Evolutionary conservation across 2,329 filamentous ascomycete species (phyloP), one percentile per base, ranked within the genome.

Genomic region (Berkeleyomyces basicola): DNA sequence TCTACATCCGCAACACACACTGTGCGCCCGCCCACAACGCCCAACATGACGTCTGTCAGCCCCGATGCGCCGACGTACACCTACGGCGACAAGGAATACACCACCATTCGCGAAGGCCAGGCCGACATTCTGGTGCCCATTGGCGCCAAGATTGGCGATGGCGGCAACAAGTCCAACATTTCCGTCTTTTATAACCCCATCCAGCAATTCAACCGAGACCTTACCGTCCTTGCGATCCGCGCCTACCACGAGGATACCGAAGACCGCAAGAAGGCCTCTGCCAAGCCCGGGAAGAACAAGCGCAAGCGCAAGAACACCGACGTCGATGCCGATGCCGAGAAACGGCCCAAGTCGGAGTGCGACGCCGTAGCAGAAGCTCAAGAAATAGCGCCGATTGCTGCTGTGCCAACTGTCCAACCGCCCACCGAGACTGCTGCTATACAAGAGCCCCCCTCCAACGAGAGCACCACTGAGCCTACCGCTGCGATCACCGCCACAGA

Each of bases 121-220:
- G 81, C 78, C n/a, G 77, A 76, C 40, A 83, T 84, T 53, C 71
- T 82, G 51, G 78, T 80, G 16, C 81, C 78, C 7, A 74, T 76
- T 55, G 73, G 74, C 5, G 71, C 74, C 31, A 76, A 72, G 68
- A 72, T 74, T 63, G 73, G 77, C 63, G 80, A 82, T 69, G 76
- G 80, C 64, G 80, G 84, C 60, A 79, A 83, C 68, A 78, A 83
- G 46, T 81, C 85, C 68, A 87, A 92, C 69, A 64, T 65, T 49
- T 64, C 63, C 7, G 95, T 99, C 63, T 99, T 99, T 71, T 99
- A 99, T 79, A 99, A 99, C 69, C 92, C 93, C 0, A 96, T 99
- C 62, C 93, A 99, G 72, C 93, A 99, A 71, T 99, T 97, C 78
- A 99, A 99, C 74, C 87, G 95, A 57, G 93, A 99, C 71, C 75